Evolutionary conservation across 2,329 filamentous ascomycete genomes (phyloP).

Genomic region (Penicillium sp.): DNA sequence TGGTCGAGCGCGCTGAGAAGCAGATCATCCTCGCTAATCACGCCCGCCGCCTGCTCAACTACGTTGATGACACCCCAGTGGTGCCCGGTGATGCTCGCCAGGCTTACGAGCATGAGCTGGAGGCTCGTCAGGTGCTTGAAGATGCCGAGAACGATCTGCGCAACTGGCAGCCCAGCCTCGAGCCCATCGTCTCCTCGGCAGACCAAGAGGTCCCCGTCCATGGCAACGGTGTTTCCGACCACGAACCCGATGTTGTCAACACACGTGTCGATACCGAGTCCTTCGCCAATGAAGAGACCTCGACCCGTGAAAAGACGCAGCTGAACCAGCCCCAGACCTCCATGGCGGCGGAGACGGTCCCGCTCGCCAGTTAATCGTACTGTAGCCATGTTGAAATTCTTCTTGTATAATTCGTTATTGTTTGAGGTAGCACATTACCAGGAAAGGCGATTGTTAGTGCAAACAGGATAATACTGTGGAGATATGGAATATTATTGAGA

Average conservation of each 20-base stretch:
- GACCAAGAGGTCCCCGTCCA: conserved; percentile 28
- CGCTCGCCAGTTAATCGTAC: conserved; percentile 7
- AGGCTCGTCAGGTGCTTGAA: conserved; percentile 81
- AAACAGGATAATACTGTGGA: conserved; percentile 3
- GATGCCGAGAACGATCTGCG: conserved; percentile 88
- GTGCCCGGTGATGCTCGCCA: conserved; percentile 77
- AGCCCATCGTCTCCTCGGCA: conserved; percentile 53
- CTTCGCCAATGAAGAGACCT: not conserved
- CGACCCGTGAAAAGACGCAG: conserved; percentile 8
- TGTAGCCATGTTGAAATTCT: conserved; percentile 9
- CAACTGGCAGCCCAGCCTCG: conserved; percentile 63
- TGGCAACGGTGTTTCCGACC: not conserved
- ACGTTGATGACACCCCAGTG: conserved; percentile 86
- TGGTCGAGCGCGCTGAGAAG: conserved; percentile 95
- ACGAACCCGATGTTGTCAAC: conserved; percentile 9
- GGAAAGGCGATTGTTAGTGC: not conserved
- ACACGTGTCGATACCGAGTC: not conserved
- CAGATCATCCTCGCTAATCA: conserved; percentile 92
- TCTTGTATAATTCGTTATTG: conserved; percentile 11
- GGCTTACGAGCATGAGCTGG: conserved; percentile 63
- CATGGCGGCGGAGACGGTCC: not conserved
- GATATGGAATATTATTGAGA: conserved; percentile 8
- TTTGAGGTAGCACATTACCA: not conserved
- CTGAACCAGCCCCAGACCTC: conserved; percentile 10
- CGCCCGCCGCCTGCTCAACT: conserved; percentile 76